phyloP scores from a whole-genome alignment of 768 basidiomycete genomes.

The Cystoderma amianthinum region DNA sequence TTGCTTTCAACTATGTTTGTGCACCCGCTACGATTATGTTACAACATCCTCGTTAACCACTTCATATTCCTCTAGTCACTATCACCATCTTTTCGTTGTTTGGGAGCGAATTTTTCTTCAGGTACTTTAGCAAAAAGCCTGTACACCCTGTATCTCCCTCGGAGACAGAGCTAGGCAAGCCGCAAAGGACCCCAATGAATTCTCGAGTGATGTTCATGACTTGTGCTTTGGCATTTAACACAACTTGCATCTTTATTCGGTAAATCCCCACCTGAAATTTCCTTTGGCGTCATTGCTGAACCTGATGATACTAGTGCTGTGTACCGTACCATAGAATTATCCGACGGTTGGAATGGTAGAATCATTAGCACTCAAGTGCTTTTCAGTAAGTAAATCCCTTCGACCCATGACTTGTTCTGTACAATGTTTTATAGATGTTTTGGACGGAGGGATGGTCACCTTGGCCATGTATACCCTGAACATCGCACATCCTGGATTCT shows the following conservation, averaged over 20 bases:
- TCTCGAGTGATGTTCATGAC: slow-evolving; percentile 21
- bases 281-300: background rate
- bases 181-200: slow-evolving; percentile 2
- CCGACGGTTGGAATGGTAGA: slow-evolving; percentile 42
- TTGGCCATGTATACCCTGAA: slow-evolving; percentile 21
- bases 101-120: slow-evolving; percentile 34
- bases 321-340: slow-evolving; percentile 46
- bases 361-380: slow-evolving; percentile 41
- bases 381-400: slow-evolving; percentile 16
- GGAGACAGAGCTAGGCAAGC: background rate
- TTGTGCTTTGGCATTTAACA: slow-evolving; percentile 22
- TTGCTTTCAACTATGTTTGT: slow-evolving; percentile 30
- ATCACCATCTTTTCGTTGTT: slow-evolving; percentile 34
- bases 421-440: slow-evolving; percentile 25
- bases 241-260: slow-evolving; percentile 44
- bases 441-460: slow-evolving; percentile 31
- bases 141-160: slow-evolving; percentile 7
- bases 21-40: background rate
- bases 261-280: slow-evolving; percentile 9
- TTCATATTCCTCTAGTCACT: slow-evolving; percentile 18
- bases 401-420: background rate
- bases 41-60: background rate
- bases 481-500: slow-evolving; percentile 16
- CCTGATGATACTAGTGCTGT: slow-evolving; percentile 14
- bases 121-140: slow-evolving; percentile 26